Evolutionary conservation across 345 rosid genomes (phyloP).

Genomic region (Citrus unshiu): DNA sequence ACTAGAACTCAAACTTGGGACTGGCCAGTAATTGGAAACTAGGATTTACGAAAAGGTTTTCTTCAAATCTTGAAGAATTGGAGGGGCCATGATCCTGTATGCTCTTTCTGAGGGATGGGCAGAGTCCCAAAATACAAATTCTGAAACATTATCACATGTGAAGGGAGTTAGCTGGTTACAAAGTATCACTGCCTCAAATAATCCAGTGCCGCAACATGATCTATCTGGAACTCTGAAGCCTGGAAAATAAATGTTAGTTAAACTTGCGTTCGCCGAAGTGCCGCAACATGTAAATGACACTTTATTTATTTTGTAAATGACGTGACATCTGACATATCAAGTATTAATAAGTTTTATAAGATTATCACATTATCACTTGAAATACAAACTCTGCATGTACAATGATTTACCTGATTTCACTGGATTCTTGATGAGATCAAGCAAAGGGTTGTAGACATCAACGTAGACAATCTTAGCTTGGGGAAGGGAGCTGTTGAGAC

Average conservation of each 20-base stretch:
- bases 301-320: too few relatives aligned
- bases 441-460: conserved; percentile 24
- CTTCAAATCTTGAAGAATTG: background rate
- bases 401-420: background rate
- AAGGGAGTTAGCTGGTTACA: background rate
- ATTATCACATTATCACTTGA: background rate
- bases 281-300: too few relatives aligned
- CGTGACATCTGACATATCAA: too few relatives aligned
- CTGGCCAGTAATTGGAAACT: background rate
- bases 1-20: too few relatives aligned
- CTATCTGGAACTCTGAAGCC: background rate
- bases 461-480: conserved; percentile 9
- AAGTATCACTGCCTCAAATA: background rate
- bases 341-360: too few relatives aligned
- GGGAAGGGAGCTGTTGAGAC: conserved; percentile 2
- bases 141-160: background rate
- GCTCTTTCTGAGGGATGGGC: background rate
- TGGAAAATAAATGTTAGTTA: background rate
- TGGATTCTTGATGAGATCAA: conserved; percentile 11
- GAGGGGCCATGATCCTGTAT: background rate
- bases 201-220: background rate
- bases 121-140: background rate
- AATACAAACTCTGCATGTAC: too few relatives aligned
- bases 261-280: background rate
- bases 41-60: background rate